phyloP scores from a whole-genome alignment of 2,329 filamentous ascomycete genomes.

The Chaetomium strumarium region DNA sequence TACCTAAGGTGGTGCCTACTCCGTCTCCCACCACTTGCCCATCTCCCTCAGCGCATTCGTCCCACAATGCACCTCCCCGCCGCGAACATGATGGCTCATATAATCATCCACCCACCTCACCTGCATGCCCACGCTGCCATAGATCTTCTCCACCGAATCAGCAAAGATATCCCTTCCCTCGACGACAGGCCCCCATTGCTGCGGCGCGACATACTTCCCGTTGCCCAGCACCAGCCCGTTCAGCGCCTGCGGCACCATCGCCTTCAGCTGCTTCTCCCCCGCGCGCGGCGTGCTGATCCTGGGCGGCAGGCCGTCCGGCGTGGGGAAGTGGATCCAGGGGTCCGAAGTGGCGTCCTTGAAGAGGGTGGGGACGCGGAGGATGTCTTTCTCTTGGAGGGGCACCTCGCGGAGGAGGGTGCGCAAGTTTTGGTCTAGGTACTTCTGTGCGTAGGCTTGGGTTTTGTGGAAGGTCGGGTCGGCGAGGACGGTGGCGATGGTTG shows the following conservation, averaged over 20 bases:
- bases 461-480: background rate
- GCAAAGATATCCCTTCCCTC: constrained; percentile 1
- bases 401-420: constrained; percentile 4
- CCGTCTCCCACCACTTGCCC: background rate
- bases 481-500: constrained; percentile 3
- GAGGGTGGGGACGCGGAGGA: constrained; percentile 10
- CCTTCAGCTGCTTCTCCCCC: constrained; percentile 1
- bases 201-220: constrained; percentile 6
- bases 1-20: no score
- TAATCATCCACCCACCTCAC: constrained; percentile 11
- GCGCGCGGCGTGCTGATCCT: background rate
- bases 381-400: background rate
- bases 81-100: constrained; percentile 11
- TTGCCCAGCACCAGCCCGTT: constrained; percentile 8
- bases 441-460: constrained; percentile 6
- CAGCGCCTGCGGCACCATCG: constrained; percentile 8
- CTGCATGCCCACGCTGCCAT: background rate
- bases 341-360: constrained; percentile 7
- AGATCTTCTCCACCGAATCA: constrained; percentile 3
- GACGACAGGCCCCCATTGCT: constrained; percentile 11
- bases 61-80: constrained; percentile 10
- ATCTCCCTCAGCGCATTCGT: constrained; percentile 8
- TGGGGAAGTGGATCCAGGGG: background rate
- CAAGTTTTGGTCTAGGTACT: constrained; percentile 1
- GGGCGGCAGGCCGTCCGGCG: background rate